phyloP scores from a whole-genome alignment of 176 grass and related monocot genomes.

The Alloteropsis semialata region DNA sequence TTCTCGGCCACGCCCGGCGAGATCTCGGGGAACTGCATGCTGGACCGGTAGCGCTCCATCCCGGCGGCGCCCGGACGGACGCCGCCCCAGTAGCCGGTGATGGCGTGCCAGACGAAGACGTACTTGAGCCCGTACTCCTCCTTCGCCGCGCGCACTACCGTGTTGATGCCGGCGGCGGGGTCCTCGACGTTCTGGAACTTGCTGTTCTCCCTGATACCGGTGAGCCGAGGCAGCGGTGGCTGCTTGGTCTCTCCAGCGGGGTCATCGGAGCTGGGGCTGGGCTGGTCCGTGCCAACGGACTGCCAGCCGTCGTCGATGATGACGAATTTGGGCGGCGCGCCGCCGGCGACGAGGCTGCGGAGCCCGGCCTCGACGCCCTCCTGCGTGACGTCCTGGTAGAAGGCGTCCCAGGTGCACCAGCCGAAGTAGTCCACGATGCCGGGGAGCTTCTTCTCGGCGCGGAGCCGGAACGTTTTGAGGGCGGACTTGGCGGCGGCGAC shows the following conservation, averaged over 20 bases:
- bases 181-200: conserved; percentile 72
- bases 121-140: conserved; percentile 85
- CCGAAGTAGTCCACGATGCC: conserved; percentile 93
- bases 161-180: conserved; percentile 61
- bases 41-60: conserved; percentile 59
- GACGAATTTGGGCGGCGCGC: conserved; percentile 72
- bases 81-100: conserved; percentile 97
- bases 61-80: conserved; percentile 56
- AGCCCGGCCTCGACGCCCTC: conserved; percentile 89
- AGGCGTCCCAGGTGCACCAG: conserved; percentile 98
- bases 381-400: conserved; percentile 90
- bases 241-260: neutral
- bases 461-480: conserved; percentile 60
- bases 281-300: conserved; percentile 62
- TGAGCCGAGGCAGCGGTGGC: conserved; percentile 43
- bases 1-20: conserved; percentile 75
- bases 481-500: conserved; percentile 48
- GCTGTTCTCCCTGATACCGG: conserved; percentile 87
- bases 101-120: conserved; percentile 97
- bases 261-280: neutral
- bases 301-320: conserved; percentile 99
- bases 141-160: conserved; percentile 65
- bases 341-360: conserved; percentile 57
- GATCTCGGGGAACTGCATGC: conserved; percentile 67
- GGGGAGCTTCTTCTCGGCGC: conserved; percentile 80